Conservation (phyloP, 1,284 basidiomycete genomes). For the Dichomitus squalens region DNA sequence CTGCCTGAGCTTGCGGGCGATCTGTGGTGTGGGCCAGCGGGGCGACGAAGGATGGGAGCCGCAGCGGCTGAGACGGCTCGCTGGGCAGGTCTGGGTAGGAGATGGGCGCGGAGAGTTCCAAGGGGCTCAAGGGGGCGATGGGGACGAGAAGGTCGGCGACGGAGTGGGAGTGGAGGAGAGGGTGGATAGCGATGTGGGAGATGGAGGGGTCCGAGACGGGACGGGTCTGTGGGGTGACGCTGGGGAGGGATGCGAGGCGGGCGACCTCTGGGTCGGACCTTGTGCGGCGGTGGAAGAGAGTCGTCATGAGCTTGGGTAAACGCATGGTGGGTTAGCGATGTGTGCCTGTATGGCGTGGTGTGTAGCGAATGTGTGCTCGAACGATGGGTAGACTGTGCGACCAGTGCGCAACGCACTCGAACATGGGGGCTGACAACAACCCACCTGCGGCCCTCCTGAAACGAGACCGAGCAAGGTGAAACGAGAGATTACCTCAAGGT, state of each 20-base stretch:
- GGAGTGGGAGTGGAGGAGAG: not conserved
- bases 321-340: conserved; percentile 30
- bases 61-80: not conserved
- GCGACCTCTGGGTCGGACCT: conserved; percentile 38
- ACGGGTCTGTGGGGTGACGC: conserved; percentile 14
- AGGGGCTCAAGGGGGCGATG: conserved; percentile 2
- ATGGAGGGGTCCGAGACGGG: conserved; percentile 30
- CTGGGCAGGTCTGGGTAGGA: not conserved
- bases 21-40: not conserved
- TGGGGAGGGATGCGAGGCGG: conserved; percentile 17
- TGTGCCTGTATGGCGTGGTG: not conserved
- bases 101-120: not conserved
- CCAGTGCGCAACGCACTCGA: not conserved
- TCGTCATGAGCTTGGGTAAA: conserved; percentile 34
- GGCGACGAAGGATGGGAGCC: not conserved
- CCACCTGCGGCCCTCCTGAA: too few species aligned
- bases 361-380: not conserved
- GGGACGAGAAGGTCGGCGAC: conserved; percentile 13
- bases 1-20: conserved; percentile 22
- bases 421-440: not conserved
- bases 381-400: too few species aligned
- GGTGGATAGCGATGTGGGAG: not conserved
- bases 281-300: conserved; percentile 38
- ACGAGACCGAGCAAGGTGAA: too few species aligned
- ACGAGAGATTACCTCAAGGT: too few species aligned